A percentile compares a stretch with the other conserved stretches of the same genome.
Evolutionary conservation across 208 protist genomes (phyloP).

Genomic region (Leishmania arabica): DNA sequence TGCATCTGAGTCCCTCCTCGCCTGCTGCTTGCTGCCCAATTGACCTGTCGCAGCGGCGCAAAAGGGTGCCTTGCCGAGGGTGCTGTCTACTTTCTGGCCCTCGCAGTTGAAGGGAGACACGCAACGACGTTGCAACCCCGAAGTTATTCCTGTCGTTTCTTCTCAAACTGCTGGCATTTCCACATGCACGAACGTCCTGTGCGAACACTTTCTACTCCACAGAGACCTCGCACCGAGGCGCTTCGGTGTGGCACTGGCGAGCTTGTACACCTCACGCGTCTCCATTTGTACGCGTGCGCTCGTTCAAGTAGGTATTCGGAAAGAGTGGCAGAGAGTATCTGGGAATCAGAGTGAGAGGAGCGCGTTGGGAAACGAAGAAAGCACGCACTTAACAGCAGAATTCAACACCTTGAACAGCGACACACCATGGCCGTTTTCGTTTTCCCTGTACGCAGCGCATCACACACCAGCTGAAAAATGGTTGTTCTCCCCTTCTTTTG

Average conservation of each 20-base stretch:
- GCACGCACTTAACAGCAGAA: background rate
- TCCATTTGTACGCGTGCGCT: background rate
- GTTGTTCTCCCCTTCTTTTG: background rate
- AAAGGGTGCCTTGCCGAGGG: background rate
- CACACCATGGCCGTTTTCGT: background rate
- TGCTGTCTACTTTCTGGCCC: background rate
- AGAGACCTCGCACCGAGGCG: background rate
- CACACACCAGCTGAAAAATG: background rate
- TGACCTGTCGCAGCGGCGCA: background rate
- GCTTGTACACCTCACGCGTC: background rate
- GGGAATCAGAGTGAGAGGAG: too few species aligned
- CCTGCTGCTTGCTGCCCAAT: background rate
- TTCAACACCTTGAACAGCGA: background rate
- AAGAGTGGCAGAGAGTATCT: background rate
- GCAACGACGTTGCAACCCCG: background rate
- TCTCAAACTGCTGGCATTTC: background rate
- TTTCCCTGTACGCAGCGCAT: background rate
- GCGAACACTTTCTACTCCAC: background rate
- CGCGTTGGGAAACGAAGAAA: too few species aligned
- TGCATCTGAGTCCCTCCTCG: background rate
- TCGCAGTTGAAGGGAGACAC: background rate
- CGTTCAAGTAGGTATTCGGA: background rate
- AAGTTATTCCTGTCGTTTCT: background rate
- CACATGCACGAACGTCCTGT: background rate
- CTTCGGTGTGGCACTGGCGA: background rate